Conservation (phyloP, 2,329 filamentous ascomycete genomes). For the Trichoderma lentiforme region DNA sequence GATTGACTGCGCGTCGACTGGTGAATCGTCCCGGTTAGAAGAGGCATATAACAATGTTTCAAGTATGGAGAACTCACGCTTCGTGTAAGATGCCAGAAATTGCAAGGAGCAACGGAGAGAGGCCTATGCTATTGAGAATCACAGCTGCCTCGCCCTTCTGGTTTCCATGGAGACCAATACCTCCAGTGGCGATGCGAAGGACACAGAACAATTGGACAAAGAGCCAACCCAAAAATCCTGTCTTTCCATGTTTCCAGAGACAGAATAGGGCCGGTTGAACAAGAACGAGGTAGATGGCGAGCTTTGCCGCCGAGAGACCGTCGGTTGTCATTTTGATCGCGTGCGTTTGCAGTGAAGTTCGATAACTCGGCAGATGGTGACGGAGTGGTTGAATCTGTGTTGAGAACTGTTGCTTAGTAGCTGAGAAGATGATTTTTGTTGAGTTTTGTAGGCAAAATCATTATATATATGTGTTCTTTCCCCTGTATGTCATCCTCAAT, state of each 20-base stretch:
- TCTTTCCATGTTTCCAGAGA: neutral
- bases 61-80: neutral
- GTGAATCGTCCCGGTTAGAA: neutral
- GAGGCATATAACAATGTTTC: rapidly evolving
- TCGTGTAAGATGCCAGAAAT: neutral
- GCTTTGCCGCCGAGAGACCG: neutral
- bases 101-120: neutral
- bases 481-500: neutral
- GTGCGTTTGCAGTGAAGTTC: neutral
- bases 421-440: neutral
- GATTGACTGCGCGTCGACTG: constrained; percentile 2
- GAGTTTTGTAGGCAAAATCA: neutral
- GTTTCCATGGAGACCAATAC: neutral
- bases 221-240: neutral
- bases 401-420: neutral
- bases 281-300: constrained; percentile 2
- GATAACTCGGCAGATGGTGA: neutral
- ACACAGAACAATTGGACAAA: neutral
- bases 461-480: neutral
- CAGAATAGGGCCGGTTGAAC: neutral
- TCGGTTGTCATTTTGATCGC: neutral
- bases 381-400: neutral
- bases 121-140: neutral
- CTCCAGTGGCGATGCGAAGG: neutral
- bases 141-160: neutral